Evolutionary conservation across 2,329 filamentous ascomycete species (phyloP), one percentile per base, ranked within the genome.

Genomic region (Cercospora sp.): DNA sequence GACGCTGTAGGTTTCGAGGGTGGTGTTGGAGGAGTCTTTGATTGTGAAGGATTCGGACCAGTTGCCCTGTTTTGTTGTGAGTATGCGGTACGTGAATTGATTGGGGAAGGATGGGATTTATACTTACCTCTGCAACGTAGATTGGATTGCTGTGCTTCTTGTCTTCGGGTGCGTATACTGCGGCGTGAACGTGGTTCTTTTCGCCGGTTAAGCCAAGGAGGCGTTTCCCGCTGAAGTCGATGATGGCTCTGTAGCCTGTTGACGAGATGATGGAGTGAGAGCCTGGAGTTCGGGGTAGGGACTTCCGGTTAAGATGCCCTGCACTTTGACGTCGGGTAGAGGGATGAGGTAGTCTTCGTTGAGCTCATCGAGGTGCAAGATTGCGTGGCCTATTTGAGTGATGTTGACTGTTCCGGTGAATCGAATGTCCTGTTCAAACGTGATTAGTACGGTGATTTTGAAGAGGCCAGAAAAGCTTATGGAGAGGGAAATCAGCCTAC

Each of bases 381-480:
- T 75, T 0, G 82, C 81, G 65, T 83, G 82, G 3, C 82, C 82
- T 51, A 80, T 82, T 67, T 83, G 82, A 71, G 81, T 82, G 65
- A 83, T 81, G 69, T 78, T 82, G 7, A 83, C 81, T 32, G 74
- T 79, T 1, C 81, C 81, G 5, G 74, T 79, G 64, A 83, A 83
- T 0, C 81, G 83, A 43, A 83, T 83, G 59, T 82, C 81, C 67
- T 66, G 40, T 24, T 49, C 18, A 24, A 3, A 3, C 6, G 1
- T 13, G 8, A 37, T 60, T 10, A 61, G 58, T 9, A 43, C 24
- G 10, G 3, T 13, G 0, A n/a, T 18, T 24, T 30, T 2, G 24
- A 16, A 5, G 8, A 5, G 6, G 34, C 45, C 18, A 32, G 26
- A 16, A 21, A 30, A 18, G 18, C 12, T 5, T 34, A 13, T 5